These are phyloP conservation scores for Adansonia rubrostipa DNA, from an alignment of 441 rosid genomes.

Conservation along the genomic window DNA sequence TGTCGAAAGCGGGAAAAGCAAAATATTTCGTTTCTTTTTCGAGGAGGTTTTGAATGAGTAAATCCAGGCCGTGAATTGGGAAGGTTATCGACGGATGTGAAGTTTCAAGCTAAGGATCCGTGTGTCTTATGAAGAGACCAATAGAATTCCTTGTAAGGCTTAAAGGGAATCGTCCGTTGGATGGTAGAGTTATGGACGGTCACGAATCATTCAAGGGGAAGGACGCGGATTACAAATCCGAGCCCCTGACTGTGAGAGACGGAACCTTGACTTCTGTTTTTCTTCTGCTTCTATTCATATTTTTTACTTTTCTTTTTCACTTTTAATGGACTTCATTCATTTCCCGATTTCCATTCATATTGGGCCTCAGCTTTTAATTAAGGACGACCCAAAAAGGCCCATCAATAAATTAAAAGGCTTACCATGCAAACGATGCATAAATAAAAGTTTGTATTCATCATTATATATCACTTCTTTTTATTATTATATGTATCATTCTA, in stretches of 20 bases:
- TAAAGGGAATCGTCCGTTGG: neutral
- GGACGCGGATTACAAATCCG: neutral
- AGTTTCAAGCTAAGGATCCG: neutral
- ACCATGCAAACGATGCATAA: neutral
- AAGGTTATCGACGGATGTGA: constrained; percentile 7
- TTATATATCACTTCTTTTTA: too few relatives aligned
- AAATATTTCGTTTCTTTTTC: neutral
- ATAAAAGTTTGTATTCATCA: too few relatives aligned
- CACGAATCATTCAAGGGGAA: neutral
- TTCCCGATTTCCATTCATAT: too few relatives aligned
- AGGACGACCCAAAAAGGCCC: too few relatives aligned
- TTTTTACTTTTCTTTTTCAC: too few relatives aligned
- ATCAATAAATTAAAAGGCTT: constrained; percentile 3
- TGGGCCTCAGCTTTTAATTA: too few relatives aligned
- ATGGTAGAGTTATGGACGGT: neutral
- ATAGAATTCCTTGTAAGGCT: neutral
- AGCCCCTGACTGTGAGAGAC: too few relatives aligned
- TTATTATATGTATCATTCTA: too few relatives aligned
- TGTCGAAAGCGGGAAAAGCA: constrained; percentile 16
- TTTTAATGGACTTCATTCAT: too few relatives aligned
- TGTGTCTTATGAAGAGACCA: neutral
- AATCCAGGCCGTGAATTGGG: constrained; percentile 29
- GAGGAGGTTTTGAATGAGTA: neutral
- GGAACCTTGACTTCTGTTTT: too few relatives aligned
- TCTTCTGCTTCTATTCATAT: too few relatives aligned